Percentiles rank a stretch among this genome's conserved stretches.
Evolutionary conservation across 2,329 filamentous ascomycete genomes (phyloP).

Genomic region (Cladosporium cucumerinum): DNA sequence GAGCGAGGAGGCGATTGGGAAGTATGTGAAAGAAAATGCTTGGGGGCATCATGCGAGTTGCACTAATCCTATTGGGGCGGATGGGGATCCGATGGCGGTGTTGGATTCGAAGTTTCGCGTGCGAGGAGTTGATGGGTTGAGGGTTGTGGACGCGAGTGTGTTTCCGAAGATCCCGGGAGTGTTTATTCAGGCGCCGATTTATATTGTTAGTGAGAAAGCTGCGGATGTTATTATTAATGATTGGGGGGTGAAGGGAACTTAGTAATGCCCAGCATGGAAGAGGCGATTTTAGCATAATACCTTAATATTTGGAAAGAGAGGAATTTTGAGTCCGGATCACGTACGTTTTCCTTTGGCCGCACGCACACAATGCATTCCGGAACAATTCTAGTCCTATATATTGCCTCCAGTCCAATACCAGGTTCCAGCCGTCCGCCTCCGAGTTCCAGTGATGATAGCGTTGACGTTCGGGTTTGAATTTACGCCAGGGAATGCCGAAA

Average conservation of each 20-base stretch:
- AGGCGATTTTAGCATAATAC: background rate
- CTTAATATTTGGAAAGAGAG: background rate
- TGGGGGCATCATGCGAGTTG: conserved; percentile 59
- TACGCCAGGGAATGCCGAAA: conserved; percentile 1
- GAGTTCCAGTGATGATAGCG: background rate
- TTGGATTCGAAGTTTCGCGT: conserved; percentile 20
- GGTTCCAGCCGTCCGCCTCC: background rate
- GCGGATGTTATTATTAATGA: conserved; percentile 50
- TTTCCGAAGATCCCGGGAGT: conserved; percentile 38
- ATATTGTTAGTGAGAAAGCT: conserved; percentile 60
- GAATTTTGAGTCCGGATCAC: background rate
- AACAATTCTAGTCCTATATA: background rate
- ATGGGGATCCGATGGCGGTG: conserved; percentile 20
- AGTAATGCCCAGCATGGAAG: background rate
- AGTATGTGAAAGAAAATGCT: conserved; percentile 42
- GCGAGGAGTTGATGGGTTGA: conserved; percentile 18
- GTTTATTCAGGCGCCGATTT: conserved; percentile 52
- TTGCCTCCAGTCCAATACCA: background rate
- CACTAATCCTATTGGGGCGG: conserved; percentile 51
- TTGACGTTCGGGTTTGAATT: background rate
- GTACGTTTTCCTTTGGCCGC: background rate
- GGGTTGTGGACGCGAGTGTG: conserved; percentile 20
- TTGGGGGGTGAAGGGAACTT: background rate
- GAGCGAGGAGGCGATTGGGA: conserved; percentile 44
- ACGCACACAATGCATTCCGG: background rate